Percentiles rank a stretch among this genome's conserved stretches.
phyloP scores from a whole-genome alignment of 78 protist species.

The Planoprotostelium fungivorum region DNA sequence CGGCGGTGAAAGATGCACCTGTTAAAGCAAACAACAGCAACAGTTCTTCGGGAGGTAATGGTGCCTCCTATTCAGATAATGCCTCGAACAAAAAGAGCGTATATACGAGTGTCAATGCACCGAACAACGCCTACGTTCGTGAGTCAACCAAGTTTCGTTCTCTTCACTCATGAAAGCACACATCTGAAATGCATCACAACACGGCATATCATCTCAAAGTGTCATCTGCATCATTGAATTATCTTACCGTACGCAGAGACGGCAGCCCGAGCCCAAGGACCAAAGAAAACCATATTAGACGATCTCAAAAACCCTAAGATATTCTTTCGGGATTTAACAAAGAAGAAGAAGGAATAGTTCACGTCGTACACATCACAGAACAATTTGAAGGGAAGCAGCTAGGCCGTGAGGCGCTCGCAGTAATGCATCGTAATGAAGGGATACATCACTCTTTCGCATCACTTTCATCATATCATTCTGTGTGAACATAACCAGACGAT shows the following conservation, averaged over 20 bases:
- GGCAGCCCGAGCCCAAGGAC: neutral
- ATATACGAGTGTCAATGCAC: neutral
- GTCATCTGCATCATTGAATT: neutral
- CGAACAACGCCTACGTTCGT: neutral
- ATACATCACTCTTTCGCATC: too few species aligned
- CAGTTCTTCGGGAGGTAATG: too few species aligned
- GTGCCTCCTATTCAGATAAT: too few species aligned
- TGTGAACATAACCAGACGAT: too few species aligned
- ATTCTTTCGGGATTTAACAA: neutral
- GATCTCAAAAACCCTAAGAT: neutral
- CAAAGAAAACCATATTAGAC: neutral
- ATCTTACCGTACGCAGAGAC: neutral
- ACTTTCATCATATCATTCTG: too few species aligned
- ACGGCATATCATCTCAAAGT: neutral
- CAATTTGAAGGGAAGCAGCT: too few species aligned
- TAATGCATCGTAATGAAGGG: too few species aligned
- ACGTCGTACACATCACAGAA: too few species aligned
- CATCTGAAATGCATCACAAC: neutral
- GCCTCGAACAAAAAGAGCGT: neutral
- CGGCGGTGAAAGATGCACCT: too few species aligned
- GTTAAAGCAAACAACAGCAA: too few species aligned
- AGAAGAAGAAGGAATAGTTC: constrained; percentile 1
- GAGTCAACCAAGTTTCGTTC: neutral
- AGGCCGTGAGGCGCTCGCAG: too few species aligned
- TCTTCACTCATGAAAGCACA: neutral